phyloP scores from a whole-genome alignment of 2,329 filamentous ascomycete genomes.

The Aspergillus sp. region DNA sequence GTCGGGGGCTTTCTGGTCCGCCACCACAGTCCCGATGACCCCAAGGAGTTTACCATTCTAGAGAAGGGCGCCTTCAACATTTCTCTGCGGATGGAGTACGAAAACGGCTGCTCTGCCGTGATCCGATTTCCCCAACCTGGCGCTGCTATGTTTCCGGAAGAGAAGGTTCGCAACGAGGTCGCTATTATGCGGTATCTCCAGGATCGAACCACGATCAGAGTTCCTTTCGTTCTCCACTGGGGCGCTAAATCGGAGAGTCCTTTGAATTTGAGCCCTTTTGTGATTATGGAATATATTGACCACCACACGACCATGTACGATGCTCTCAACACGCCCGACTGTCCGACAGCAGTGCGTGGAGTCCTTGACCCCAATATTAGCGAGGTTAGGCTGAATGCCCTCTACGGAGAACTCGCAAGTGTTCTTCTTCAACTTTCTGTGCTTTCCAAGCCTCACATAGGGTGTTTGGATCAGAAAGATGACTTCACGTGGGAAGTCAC shows the following conservation, averaged over 20 bases:
- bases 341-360: constrained; percentile 13
- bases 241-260: constrained; percentile 16
- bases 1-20: constrained; percentile 12
- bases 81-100: constrained; percentile 20
- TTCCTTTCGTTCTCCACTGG: constrained; percentile 11
- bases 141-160: constrained; percentile 17
- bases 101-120: constrained; percentile 10
- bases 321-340: constrained; percentile 16
- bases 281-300: constrained; percentile 36
- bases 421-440: constrained; percentile 14
- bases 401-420: constrained; percentile 16
- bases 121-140: constrained; percentile 25
- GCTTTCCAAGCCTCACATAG: neutral
- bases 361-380: constrained; percentile 32
- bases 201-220: too few relatives aligned
- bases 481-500: too few relatives aligned
- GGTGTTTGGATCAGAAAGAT: too few relatives aligned
- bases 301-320: constrained; percentile 15
- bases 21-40: constrained; percentile 3
- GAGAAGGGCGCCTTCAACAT: constrained; percentile 21
- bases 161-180: too few relatives aligned
- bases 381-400: constrained; percentile 31
- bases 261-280: constrained; percentile 31
- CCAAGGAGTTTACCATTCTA: constrained; percentile 4
- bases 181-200: too few relatives aligned